phyloP scores from a whole-genome alignment of 805 yeast genomes.

The Nakazawaea ishiwadae region DNA sequence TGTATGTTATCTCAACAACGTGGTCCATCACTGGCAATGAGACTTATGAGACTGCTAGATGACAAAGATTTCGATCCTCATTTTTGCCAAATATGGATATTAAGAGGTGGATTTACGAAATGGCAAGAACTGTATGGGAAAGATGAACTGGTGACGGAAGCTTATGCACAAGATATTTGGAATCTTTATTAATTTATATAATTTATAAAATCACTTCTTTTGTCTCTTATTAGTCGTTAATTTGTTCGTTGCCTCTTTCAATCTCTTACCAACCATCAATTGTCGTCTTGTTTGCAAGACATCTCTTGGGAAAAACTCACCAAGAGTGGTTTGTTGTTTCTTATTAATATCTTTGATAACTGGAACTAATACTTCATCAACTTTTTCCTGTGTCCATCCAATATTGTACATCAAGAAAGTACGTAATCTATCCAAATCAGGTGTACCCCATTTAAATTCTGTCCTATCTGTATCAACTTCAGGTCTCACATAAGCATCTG shows the following conservation, averaged over 20 bases:
- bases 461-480: constrained; percentile 81
- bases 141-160: constrained; percentile 61
- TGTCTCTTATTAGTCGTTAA: constrained; percentile 25
- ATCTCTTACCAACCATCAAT: constrained; percentile 52
- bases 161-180: constrained; percentile 41
- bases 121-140: constrained; percentile 81
- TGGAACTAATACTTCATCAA: constrained; percentile 84
- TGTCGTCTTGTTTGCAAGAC: constrained; percentile 41
- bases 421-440: constrained; percentile 77
- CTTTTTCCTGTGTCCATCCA: constrained; percentile 74
- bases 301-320: constrained; percentile 66
- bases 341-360: constrained; percentile 74
- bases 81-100: constrained; percentile 55
- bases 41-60: constrained; percentile 44
- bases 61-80: constrained; percentile 24
- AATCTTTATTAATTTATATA: not conserved
- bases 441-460: constrained; percentile 84
- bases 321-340: constrained; percentile 56
- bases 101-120: constrained; percentile 77
- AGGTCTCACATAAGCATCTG: constrained; percentile 72
- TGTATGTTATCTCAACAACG: constrained; percentile 89
- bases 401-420: constrained; percentile 62
- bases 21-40: constrained; percentile 82
- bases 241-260: constrained; percentile 52
- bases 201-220: not conserved